Evolutionary conservation across 148 eudicot genomes (phyloP).

Genomic region (Rhododendron kiyosumense): DNA sequence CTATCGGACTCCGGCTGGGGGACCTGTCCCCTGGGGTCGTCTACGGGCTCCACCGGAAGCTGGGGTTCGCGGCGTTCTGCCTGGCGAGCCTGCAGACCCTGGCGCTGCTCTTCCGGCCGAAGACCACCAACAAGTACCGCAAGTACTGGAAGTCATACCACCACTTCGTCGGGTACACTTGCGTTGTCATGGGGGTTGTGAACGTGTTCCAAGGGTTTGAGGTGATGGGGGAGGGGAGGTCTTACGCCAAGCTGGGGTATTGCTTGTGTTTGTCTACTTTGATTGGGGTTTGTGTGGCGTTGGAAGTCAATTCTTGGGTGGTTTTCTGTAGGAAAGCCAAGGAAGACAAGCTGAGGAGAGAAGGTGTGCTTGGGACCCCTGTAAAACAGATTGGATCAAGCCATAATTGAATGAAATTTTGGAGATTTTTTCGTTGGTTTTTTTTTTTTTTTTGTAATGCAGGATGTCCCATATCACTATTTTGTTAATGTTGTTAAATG

Average conservation of each 20-base stretch:
- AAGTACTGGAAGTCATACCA: conserved; percentile 98
- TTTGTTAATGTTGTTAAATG: not conserved
- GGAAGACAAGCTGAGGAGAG: conserved; percentile 83
- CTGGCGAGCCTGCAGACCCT: conserved; percentile 71
- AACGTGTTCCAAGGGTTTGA: conserved; percentile 90
- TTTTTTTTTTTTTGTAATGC: not conserved
- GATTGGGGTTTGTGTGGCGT: conserved; percentile 70
- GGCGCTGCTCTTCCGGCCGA: conserved; percentile 82
- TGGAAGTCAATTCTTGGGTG: conserved; percentile 96
- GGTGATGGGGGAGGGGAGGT: conserved; percentile 64
- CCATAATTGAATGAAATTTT: conserved; percentile 5
- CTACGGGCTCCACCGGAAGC: conserved; percentile 64
- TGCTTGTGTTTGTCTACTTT: conserved; percentile 68
- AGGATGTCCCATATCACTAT: too few species aligned
- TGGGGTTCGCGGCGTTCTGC: conserved; percentile 64
- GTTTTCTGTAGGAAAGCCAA: conserved; percentile 83
- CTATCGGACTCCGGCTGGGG: conserved; percentile 73
- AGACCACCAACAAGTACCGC: conserved; percentile 72
- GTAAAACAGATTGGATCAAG: conserved; percentile 40
- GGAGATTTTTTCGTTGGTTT: not conserved
- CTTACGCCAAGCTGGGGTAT: conserved; percentile 64
- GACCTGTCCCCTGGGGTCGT: conserved; percentile 69
- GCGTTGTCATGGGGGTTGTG: conserved; percentile 77
- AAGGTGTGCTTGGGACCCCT: conserved; percentile 42
- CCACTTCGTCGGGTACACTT: conserved; percentile 93